These are phyloP conservation scores for Ganoderma boninense DNA, from an alignment of 1,284 basidiomycete species.

Conservation along the genomic window DNA sequence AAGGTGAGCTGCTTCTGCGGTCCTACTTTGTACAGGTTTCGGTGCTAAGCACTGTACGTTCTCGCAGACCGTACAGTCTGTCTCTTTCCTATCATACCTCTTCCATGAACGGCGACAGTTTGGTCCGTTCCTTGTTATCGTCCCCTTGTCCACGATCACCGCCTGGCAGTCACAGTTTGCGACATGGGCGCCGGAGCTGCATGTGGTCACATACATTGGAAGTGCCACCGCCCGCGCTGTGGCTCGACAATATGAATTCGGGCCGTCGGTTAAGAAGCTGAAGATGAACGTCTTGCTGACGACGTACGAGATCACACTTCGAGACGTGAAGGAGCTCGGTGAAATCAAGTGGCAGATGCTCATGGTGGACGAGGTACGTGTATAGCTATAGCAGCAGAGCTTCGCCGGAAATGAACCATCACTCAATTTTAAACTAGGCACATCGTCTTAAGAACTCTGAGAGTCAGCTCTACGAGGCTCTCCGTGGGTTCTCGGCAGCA, in stretches of 20 bases:
- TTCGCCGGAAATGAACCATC: constrained; percentile 15
- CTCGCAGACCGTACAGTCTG: constrained; percentile 91
- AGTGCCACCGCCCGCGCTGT: constrained; percentile 89
- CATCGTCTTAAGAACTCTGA: constrained; percentile 99
- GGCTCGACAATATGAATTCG: constrained; percentile 95
- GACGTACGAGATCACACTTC: constrained; percentile 96
- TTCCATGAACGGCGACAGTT: constrained; percentile 95
- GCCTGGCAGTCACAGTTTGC: constrained; percentile 98
- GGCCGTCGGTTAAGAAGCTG: constrained; percentile 84
- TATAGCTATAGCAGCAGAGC: constrained; percentile 20
- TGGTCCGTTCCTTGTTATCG: constrained; percentile 97
- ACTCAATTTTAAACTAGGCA: constrained; percentile 59
- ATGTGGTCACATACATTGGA: constrained; percentile 97
- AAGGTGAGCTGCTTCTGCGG: constrained; percentile 62
- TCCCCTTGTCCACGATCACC: constrained; percentile 97
- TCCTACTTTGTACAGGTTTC: not conserved
- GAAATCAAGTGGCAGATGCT: constrained; percentile 98
- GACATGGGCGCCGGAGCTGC: constrained; percentile 96
- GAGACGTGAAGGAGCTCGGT: constrained; percentile 89
- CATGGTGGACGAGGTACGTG: constrained; percentile 90
- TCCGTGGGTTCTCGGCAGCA: constrained; percentile 88
- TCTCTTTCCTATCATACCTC: constrained; percentile 94
- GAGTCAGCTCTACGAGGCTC: constrained; percentile 95
- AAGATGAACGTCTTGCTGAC: constrained; percentile 98
- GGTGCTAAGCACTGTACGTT: not conserved